Evolutionary conservation across 495 filamentous ascomycete species (phyloP).

Genomic region (Penicillium bialowiezense): DNA sequence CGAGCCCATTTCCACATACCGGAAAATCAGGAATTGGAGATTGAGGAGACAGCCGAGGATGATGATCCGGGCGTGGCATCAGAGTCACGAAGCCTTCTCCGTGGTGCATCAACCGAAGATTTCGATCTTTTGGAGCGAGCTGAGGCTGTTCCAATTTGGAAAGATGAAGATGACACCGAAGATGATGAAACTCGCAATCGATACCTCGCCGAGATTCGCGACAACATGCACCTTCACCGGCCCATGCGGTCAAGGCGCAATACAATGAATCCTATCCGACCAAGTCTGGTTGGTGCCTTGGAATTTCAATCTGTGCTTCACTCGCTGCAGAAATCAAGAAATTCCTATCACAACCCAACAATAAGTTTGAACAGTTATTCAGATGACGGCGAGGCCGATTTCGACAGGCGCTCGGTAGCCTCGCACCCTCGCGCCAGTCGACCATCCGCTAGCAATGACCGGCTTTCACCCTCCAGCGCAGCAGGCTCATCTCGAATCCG

Average conservation of each 20-base stretch:
- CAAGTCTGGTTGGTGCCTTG: conserved; percentile 87
- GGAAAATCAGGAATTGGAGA: conserved; percentile 67
- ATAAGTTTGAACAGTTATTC: conserved; percentile 72
- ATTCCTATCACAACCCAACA: conserved; percentile 58
- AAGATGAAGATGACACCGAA: conserved; percentile 52
- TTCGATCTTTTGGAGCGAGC: conserved; percentile 70
- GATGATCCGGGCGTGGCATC: conserved; percentile 61
- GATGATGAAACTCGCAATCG: conserved; percentile 70
- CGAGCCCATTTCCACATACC: conserved; percentile 70
- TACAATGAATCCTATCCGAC: conserved; percentile 79
- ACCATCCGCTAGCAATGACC: conserved; percentile 21
- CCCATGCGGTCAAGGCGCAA: conserved; percentile 63
- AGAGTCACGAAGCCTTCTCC: conserved; percentile 51
- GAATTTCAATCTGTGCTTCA: conserved; percentile 90
- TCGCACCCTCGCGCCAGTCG: conserved; percentile 40
- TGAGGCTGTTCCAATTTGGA: conserved; percentile 42
- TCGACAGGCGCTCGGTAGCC: conserved; percentile 48
- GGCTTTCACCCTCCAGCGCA: conserved; percentile 31
- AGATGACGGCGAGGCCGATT: conserved; percentile 54
- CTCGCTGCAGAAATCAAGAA: conserved; percentile 74
- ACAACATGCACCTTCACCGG: conserved; percentile 86
- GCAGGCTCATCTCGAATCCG: conserved; percentile 40
- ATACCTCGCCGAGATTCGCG: conserved; percentile 79
- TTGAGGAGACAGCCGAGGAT: conserved; percentile 65
- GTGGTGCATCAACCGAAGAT: conserved; percentile 58